A percentile compares a stretch with the other conserved stretches of the same genome.
These are phyloP conservation scores for Cordyceps cateniannulata DNA, from an alignment of 2,329 filamentous ascomycete genomes.

Conservation along the genomic window DNA sequence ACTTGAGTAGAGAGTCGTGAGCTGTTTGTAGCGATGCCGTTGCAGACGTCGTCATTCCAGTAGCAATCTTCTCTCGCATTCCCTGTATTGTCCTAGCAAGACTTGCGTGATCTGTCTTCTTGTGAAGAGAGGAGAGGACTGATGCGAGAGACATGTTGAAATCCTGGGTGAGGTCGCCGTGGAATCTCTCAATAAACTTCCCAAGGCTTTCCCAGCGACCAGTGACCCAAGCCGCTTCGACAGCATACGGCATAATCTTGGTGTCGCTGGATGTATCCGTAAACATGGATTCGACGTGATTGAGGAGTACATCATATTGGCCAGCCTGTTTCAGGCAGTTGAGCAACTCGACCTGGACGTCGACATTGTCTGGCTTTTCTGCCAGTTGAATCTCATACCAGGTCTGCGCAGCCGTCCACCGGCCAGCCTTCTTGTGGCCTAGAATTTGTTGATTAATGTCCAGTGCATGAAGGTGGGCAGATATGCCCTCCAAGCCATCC, in stretches of 20 bases:
- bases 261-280: constrained; percentile 44
- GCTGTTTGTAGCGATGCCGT: constrained; percentile 78
- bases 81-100: constrained; percentile 54
- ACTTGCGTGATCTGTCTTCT: constrained; percentile 40
- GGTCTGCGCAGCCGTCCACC: constrained; percentile 91
- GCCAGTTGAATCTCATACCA: constrained; percentile 94
- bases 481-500: constrained; percentile 92
- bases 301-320: constrained; percentile 82
- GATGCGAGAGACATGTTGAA: constrained; percentile 77
- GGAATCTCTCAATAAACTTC: constrained; percentile 54
- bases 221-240: constrained; percentile 89
- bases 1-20: constrained; percentile 76
- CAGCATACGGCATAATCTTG: constrained; percentile 71
- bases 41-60: constrained; percentile 66
- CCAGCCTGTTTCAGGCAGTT: constrained; percentile 92
- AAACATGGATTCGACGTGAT: constrained; percentile 75
- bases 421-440: constrained; percentile 84
- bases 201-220: constrained; percentile 72
- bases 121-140: constrained; percentile 52
- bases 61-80: constrained; percentile 64
- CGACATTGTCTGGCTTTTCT: constrained; percentile 67
- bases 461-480: constrained; percentile 76
- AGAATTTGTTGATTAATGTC: constrained; percentile 90
- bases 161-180: constrained; percentile 45
- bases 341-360: constrained; percentile 76